Evolutionary conservation across 768 basidiomycete genomes (phyloP), one percentile per base, ranked within the genome.

Genomic region (Exidia glandulosa): DNA sequence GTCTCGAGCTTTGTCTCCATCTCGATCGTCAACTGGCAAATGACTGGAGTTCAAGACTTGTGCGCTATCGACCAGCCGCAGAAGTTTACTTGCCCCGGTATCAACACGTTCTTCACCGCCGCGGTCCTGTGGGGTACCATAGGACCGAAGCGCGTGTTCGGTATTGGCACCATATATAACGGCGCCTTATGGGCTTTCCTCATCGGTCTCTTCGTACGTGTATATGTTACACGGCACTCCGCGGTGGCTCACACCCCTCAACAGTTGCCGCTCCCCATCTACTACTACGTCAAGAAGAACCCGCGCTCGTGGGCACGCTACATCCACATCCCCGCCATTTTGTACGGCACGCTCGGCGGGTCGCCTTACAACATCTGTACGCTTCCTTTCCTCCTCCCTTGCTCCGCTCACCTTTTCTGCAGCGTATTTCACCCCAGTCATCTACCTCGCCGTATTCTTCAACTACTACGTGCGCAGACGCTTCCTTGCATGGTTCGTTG

Each of bases 61-160:
- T 72, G 71, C 62, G 64, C 62, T 12, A 36, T 63, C 3, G 65
- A 69, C 25, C 50, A 69, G 31, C 56, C 62, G 5, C 64, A 69
- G 41, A 60, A 65, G 3, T 69, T 72, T 59, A 66, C 66, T 13
- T 72, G 69, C 63, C 66, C 71, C 6, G 66, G 67, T 27, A 62
- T 66, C 48, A 67, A 66, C 58, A 72, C 69, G 34, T 73, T 73
- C 68, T 71, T 71, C 67, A 71, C 72, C 25, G 67, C 68, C 12
- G 61, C 68, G 32, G 69, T 72, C 52, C 67, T 73, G 62, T 72
- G 69, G 68, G 69, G 70, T 47, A 68, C 69, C 16, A 61, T 72
- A 25, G 63, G 68, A 19, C 70, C 70, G 10, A 48, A 32, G 34
- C 56, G 57, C 12, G 47, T 59, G 61, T 70, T 60, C 61, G 64